Conservation (phyloP, 164 flowering plant genomes). For the Chimonanthus salicifolius region DNA sequence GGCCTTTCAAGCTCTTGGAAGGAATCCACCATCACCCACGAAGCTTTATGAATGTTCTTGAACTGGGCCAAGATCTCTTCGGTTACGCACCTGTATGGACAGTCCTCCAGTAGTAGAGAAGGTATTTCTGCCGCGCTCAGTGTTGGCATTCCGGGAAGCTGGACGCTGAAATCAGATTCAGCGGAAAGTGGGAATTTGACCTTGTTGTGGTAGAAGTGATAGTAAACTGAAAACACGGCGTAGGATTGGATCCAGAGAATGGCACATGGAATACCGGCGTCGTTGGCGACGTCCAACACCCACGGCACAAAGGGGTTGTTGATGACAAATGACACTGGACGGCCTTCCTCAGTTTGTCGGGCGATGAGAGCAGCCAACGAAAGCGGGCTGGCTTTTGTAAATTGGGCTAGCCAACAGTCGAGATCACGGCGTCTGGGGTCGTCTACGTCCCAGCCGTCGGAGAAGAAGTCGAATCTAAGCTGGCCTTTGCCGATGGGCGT, state of each 20-base stretch:
- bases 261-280: constrained; percentile 45
- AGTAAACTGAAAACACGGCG: constrained; percentile 55
- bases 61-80: constrained; percentile 41
- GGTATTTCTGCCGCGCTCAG: constrained; percentile 58
- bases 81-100: constrained; percentile 27
- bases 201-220: constrained; percentile 36
- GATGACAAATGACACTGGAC: constrained; percentile 63
- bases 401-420: constrained; percentile 29
- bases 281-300: constrained; percentile 62
- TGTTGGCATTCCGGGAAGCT: constrained; percentile 52
- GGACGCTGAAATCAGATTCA: constrained; percentile 27
- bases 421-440: constrained; percentile 31
- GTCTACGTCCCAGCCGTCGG: constrained; percentile 44
- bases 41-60: constrained; percentile 45
- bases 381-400: constrained; percentile 36
- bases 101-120: constrained; percentile 48
- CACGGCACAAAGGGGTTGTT: constrained; percentile 75
- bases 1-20: constrained; percentile 65
- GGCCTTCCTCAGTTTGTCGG: constrained; percentile 26
- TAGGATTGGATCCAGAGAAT: constrained; percentile 76
- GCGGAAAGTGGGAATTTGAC: constrained; percentile 38
- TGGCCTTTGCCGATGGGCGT: constrained; percentile 46
- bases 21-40: constrained; percentile 58
- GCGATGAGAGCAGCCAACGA: constrained; percentile 31
- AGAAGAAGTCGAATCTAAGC: constrained; percentile 60